phyloP scores from a whole-genome alignment of 495 filamentous ascomycete genomes.

The Annulohypoxylon maeteangense region DNA sequence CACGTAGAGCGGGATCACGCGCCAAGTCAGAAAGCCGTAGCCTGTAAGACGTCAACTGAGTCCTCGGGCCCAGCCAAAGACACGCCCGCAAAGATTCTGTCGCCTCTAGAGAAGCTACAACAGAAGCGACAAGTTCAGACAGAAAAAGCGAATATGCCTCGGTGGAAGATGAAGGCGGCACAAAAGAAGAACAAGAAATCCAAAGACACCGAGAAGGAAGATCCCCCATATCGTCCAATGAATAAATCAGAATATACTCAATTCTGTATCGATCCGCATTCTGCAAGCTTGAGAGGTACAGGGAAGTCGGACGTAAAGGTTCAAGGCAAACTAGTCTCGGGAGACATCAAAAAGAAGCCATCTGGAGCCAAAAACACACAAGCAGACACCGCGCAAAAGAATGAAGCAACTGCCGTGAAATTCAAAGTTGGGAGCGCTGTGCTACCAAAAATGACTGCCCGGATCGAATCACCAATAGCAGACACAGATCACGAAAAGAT shows the following conservation, averaged over 20 bases:
- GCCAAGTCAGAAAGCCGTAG: not conserved
- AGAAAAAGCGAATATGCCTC: not conserved
- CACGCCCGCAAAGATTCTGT: not conserved
- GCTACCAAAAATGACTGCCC: not conserved
- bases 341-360: not conserved
- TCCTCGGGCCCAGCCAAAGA: not conserved
- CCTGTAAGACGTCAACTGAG: not conserved
- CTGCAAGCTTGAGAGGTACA: not conserved
- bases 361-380: not conserved
- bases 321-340: not conserved
- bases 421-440: not conserved
- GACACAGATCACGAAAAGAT: not conserved
- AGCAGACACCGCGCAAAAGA: not conserved
- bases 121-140: not conserved
- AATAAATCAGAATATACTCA: not conserved
- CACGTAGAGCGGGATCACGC: not conserved
- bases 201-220: not conserved
- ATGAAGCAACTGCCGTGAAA: not conserved
- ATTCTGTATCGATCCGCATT: not conserved
- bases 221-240: not conserved
- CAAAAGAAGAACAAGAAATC: not conserved
- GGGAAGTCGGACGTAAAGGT: not conserved
- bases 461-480: not conserved
- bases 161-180: not conserved
- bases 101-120: not conserved